Percentiles rank a stretch among this genome's conserved stretches.
phyloP scores from a whole-genome alignment of 1,284 basidiomycete species.

The Entoloma clypeatum region DNA sequence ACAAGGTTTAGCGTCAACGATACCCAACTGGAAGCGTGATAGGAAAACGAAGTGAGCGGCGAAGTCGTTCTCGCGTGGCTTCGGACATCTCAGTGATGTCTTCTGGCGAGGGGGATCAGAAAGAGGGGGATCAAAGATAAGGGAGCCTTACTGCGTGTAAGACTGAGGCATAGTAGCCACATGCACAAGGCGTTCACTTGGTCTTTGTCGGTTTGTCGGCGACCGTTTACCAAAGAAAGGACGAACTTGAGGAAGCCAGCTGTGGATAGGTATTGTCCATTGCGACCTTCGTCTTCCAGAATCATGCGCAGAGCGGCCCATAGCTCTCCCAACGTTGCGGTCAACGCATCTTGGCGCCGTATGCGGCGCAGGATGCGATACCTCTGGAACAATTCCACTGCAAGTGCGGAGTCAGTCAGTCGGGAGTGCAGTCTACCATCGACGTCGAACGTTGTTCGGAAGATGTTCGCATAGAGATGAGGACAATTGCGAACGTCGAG shows the following conservation, averaged over 20 bases:
- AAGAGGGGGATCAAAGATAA: not conserved
- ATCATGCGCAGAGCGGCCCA: slow-evolving; percentile 50
- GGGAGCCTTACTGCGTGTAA: slow-evolving; percentile 28
- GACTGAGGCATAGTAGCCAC: slow-evolving; percentile 39
- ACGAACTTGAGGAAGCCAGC: slow-evolving; percentile 19
- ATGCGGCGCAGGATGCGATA: slow-evolving; percentile 43
- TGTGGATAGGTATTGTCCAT: slow-evolving; percentile 38
- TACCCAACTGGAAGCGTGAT: slow-evolving; percentile 28
- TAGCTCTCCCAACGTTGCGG: slow-evolving; percentile 39
- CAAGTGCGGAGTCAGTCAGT: slow-evolving; percentile 43
- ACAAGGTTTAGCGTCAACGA: slow-evolving; percentile 12
- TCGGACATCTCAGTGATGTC: slow-evolving; percentile 31
- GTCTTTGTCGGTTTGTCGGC: too few relatives aligned
- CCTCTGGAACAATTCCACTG: slow-evolving; percentile 43
- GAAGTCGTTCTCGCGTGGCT: slow-evolving; percentile 32
- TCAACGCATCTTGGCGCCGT: slow-evolving; percentile 31
- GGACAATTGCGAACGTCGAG: slow-evolving; percentile 45
- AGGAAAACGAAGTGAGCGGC: slow-evolving; percentile 37
- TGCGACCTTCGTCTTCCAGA: slow-evolving; percentile 44
- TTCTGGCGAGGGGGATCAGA: slow-evolving; percentile 25
- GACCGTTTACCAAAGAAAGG: slow-evolving; percentile 14
- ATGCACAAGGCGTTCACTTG: slow-evolving; percentile 17
- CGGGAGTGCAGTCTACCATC: slow-evolving; percentile 31
- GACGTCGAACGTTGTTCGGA: slow-evolving; percentile 52
- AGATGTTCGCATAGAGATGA: slow-evolving; percentile 61